phyloP scores from a whole-genome alignment of 495 filamentous ascomycete genomes.

The Xylaria palmicola region DNA sequence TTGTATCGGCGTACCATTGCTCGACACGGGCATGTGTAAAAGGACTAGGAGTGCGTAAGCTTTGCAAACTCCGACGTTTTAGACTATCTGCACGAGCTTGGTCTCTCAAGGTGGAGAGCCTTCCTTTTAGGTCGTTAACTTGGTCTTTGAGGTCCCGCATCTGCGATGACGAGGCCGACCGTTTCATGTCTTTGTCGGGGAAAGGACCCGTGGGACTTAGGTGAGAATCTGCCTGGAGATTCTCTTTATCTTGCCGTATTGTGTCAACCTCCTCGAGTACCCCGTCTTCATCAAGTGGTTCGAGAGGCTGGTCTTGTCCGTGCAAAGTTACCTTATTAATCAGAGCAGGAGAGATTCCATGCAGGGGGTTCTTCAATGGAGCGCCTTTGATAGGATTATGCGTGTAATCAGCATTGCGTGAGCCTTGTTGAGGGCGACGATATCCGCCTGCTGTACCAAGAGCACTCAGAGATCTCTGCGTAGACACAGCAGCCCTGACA shows the following conservation, averaged over 20 bases:
- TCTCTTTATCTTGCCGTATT: conserved; percentile 16
- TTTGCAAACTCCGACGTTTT: conserved; percentile 80
- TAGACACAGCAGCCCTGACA: conserved; percentile 31
- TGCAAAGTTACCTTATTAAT: conserved; percentile 21
- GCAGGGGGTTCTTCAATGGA: conserved; percentile 10
- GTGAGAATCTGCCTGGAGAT: conserved; percentile 32
- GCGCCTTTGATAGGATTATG: conserved; percentile 23
- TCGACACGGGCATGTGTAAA: conserved; percentile 70
- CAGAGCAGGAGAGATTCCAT: conserved; percentile 17
- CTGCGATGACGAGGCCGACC: conserved; percentile 62
- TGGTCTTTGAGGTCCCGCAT: conserved; percentile 86
- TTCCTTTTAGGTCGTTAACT: conserved; percentile 90
- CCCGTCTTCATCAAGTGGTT: conserved; percentile 42
- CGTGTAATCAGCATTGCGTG: conserved; percentile 39
- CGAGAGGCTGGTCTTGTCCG: conserved; percentile 24
- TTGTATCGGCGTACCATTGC: conserved; percentile 64
- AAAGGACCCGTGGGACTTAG: conserved; percentile 41
- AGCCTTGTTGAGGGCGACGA: conserved; percentile 39
- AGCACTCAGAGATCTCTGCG: conserved; percentile 48
- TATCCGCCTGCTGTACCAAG: conserved; percentile 50
- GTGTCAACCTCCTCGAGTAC: conserved; percentile 29
- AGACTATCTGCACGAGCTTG: conserved; percentile 80
- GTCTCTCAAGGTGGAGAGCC: conserved; percentile 80
- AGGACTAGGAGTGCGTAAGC: conserved; percentile 78
- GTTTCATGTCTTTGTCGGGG: conserved; percentile 41